Evolutionary conservation across 1,139 yeast genomes (phyloP).

Genomic region (Suhomyces maxii): DNA sequence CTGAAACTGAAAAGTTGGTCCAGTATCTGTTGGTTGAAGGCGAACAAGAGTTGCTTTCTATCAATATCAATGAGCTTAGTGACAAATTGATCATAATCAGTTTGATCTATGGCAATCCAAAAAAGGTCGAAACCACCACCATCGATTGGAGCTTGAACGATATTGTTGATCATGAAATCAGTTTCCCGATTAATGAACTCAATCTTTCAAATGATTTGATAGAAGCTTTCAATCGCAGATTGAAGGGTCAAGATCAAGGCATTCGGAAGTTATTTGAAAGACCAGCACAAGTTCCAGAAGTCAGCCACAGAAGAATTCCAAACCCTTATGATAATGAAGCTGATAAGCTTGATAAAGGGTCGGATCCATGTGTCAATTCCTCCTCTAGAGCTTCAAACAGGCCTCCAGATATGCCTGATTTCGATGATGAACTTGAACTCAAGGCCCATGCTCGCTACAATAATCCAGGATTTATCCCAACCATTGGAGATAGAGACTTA

Average conservation of each 20-base stretch:
- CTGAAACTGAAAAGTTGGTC: slow-evolving; percentile 14
- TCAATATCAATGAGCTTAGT: slow-evolving; percentile 14
- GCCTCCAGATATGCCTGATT: slow-evolving; percentile 26
- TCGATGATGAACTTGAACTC: slow-evolving; percentile 28
- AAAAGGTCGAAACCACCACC: slow-evolving; percentile 22
- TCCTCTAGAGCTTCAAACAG: not conserved
- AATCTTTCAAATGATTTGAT: slow-evolving; percentile 26
- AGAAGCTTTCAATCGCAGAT: slow-evolving; percentile 20
- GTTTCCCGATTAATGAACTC: slow-evolving; percentile 29
- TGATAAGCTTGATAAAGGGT: slow-evolving; percentile 3
- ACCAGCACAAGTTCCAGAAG: not conserved
- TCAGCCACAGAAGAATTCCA: slow-evolving; percentile 3
- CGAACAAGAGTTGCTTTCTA: slow-evolving; percentile 11
- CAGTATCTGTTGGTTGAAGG: slow-evolving; percentile 17
- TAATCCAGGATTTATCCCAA: slow-evolving; percentile 20
- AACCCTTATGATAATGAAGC: slow-evolving; percentile 10
- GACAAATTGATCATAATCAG: slow-evolving; percentile 17
- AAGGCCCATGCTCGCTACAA: slow-evolving; percentile 11
- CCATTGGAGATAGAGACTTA: slow-evolving; percentile 52
- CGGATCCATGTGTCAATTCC: not conserved
- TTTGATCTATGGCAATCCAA: slow-evolving; percentile 13
- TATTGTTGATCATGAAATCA: slow-evolving; percentile 16
- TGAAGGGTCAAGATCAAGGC: slow-evolving; percentile 9
- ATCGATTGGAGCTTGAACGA: slow-evolving; percentile 23
- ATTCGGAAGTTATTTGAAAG: slow-evolving; percentile 9